Base-by-base conservation (phyloP, 805 yeast species). In the Saccharomycopsis fibuligera region DNA sequence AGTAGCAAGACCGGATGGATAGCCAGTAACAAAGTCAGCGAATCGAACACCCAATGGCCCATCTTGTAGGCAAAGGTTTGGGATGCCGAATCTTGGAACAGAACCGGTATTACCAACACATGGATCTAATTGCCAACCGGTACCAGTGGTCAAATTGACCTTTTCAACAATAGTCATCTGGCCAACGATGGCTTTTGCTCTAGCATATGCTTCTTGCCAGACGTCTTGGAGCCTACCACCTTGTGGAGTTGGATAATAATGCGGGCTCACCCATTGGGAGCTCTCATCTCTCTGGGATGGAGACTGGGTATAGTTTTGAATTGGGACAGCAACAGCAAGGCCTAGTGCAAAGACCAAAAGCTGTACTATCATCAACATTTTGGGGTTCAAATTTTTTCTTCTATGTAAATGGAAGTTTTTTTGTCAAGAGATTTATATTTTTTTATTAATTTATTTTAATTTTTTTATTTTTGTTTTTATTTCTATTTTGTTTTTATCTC, bases 91-190 rank as follows among this genome's bases (percentile, higher is more conserved):
- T 25, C 82, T 60, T 22, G 79, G 79, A 38, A 78, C 72, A 6
- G 74, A 65, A 0, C 83, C 83, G 0, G 82, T 75, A 56, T 78
- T 79, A 1, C 83, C 84, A 31, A 76, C 68, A 58, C 83, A 76
- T 1, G 78, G 79, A 6, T 82, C 83, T 27, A 76, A 68, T 2
- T 78, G 78, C 76, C 80, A 77, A 17, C 81, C 81, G 10, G 77
- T 76, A 17, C 83, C 84, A 3, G 82, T 75, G 5, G 84, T 79
- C 41, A 79, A 61, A 57, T 79, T 79, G 29, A 76, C 81, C 55
- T 78, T 79, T 57, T 80, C 85, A 19, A 70, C 63, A 35, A 75
- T 69, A 2, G 81, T 67, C 76, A 79, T 74, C 51, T 72, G 73
- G 46, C 72, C 71, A n/a, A 78, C 82, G 23, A 79, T 58, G 48